Base-by-base conservation (phyloP, 805 yeast species). In the Kockiozyma suomiensis region DNA sequence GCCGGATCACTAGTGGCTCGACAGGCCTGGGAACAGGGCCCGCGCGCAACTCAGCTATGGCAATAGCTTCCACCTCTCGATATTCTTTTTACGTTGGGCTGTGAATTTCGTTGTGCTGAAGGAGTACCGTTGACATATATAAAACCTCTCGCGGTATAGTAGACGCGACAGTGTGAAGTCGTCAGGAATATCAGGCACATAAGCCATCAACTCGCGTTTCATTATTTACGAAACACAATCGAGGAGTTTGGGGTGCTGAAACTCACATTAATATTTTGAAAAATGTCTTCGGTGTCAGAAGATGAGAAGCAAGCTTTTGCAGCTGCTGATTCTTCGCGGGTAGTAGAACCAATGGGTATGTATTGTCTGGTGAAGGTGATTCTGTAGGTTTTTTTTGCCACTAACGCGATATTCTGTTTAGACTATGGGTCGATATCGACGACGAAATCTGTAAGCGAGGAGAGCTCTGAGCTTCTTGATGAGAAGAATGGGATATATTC, bases 361-460 rank as follows among this genome's bases (percentile, higher is more conserved):
- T 25, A 6, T 17, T 19, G 33, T 10, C 1, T 2, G 15, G 7
- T 49, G n/a, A 12, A 19, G 7, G 25, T 48, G 42, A 2, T 33
- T 33, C 38, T 33, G 6, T 33, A 33, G n/a, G n/a, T 33, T 38
- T 41, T 3, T 19, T 41, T 41, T 8, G 28, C 28, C 3, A 23
- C 51, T 49, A 49, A 49, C 43, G 43, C 43, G 28, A 1, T 25
- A 15, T 7, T 38, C 19, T 10, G n/a, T 49, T 4, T 33, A 48
- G 58, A 58, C 33, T 59, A 59, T 42, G 63, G 63, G 26, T 59
- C 63, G 19, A 50, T 59, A n/a, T 38, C 54, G 17, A 54, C 63
- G 13, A 12, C 50, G 2, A 25, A 26, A 17, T 45, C 38, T 10
- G 17, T 19, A 6, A 53, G 41, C 12, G 52, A 50, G 21, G 51